Base-by-base conservation (phyloP, 2,329 filamentous ascomycete genomes). In the Pseudonectria buxi region DNA sequence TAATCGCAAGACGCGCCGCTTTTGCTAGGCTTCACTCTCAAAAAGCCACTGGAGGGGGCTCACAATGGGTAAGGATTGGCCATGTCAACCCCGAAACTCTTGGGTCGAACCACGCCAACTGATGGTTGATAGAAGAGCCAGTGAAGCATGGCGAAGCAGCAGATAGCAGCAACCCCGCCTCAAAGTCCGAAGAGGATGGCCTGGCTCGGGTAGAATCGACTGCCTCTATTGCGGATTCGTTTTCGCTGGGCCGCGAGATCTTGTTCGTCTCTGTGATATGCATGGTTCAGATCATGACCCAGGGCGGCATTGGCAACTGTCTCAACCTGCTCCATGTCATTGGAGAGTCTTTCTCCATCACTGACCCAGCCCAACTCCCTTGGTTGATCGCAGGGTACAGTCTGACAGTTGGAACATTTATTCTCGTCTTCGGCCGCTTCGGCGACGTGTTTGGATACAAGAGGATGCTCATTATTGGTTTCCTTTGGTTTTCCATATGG, bases 351-450 rank as follows among this genome's bases (percentile, higher is more conserved):
- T 51, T 49, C 18, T 33, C 33, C 9, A 24, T 51, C 16, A 41
- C 13, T 6, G 50, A 51, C 33, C 48, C 46, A 9, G 46, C 44
- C 3, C 39, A 51, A 14, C 28, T 46, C 5, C 18, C 18, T 22
- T 80, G 76, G 74, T 67, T 72, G 30, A 63, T 74, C 10, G 74
- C 74, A 1, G 73, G 72, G 2, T 82, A 78, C 49, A 67, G 63
- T 9, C 54, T 80, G 44, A 74, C 64, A 6, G 61, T 65, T 6
- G 75, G 75, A 10, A 71, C 74, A 0, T 79, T 79, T 45, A 71
- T 80, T 24, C 60, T 81, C 3, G 59, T 74, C 3, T 69, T 68
- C 3, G 74, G 74, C 3, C 66, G 76, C 0, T 53, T 81, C 4
- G 76, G 76, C 3, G 72, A 77, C 28, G 55, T 73, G 1, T 76